A percentile compares a stretch with the other conserved stretches of the same genome.
These are phyloP conservation scores for Scenedesmus sp. DNA, from an alignment of 163 green algal species.

Conservation along the genomic window DNA sequence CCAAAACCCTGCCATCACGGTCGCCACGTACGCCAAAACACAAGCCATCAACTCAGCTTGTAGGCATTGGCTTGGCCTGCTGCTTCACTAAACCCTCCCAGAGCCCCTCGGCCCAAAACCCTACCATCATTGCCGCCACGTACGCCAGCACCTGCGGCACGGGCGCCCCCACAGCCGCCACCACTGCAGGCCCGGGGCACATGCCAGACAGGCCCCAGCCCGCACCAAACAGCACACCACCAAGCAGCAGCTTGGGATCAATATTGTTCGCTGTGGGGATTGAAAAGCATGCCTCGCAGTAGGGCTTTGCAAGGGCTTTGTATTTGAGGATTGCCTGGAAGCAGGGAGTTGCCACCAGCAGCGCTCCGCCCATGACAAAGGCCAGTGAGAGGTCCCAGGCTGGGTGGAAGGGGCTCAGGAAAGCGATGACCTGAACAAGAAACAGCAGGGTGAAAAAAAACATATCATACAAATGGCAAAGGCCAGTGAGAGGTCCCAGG, in stretches of 20 bases:
- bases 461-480: constrained; percentile 69
- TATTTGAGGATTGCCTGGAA: constrained; percentile 65
- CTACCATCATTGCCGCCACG: constrained; percentile 53
- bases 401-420: constrained; percentile 64
- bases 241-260: constrained; percentile 61
- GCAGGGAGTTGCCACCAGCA: constrained; percentile 68
- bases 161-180: constrained; percentile 35
- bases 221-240: constrained; percentile 68
- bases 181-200: constrained; percentile 63
- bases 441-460: neutral
- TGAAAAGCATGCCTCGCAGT: constrained; percentile 39
- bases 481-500: constrained; percentile 75
- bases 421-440: constrained; percentile 72
- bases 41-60: neutral
- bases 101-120: constrained; percentile 44
- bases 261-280: constrained; percentile 47
- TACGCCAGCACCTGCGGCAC: constrained; percentile 47
- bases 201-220: constrained; percentile 71
- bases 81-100: neutral
- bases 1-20: no score
- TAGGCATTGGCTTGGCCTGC: no score
- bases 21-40: neutral
- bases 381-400: constrained; percentile 78
- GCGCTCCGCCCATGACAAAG: constrained; percentile 85
- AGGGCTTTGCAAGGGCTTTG: constrained; percentile 21